A percentile compares a stretch with the other conserved stretches of the same genome.
These are phyloP conservation scores for Rosa chinensis DNA, from an alignment of 306 rosid genomes.

Conservation along the genomic window DNA sequence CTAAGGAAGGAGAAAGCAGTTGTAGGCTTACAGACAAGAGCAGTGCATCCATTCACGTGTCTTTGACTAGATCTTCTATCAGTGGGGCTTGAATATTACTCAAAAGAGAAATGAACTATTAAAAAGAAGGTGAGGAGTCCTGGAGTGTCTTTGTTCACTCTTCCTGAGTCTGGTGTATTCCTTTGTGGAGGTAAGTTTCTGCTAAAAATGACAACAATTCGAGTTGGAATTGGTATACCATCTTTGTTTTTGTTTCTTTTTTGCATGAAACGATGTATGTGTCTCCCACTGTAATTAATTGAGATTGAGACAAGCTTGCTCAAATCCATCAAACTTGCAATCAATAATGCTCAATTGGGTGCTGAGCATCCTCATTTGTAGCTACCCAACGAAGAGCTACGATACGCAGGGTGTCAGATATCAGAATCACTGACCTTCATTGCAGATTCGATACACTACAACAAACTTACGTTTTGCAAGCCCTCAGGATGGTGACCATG, in stretches of 20 bases:
- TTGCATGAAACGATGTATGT: constrained; percentile 11
- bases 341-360: constrained; percentile 19
- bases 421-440: constrained; percentile 18
- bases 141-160: not conserved
- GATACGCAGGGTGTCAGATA: constrained; percentile 26
- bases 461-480: not conserved
- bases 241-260: not conserved
- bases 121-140: not conserved
- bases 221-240: not conserved
- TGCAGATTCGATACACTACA: constrained; percentile 11
- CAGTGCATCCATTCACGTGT: constrained; percentile 7
- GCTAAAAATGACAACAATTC: not conserved
- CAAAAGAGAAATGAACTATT: not conserved
- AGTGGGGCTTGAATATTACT: constrained; percentile 6
- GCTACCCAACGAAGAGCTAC: constrained; percentile 47
- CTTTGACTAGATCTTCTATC: constrained; percentile 17
- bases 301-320: constrained; percentile 33
- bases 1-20: constrained; percentile 21
- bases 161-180: not conserved
- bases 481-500: constrained; percentile 47
- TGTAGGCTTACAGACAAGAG: constrained; percentile 27
- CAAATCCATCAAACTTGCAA: constrained; percentile 32
- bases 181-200: not conserved
- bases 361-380: constrained; percentile 55
- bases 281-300: constrained; percentile 36